Base-by-base conservation (phyloP, 2,329 filamentous ascomycete genomes). In the Bipolaris cookei region DNA sequence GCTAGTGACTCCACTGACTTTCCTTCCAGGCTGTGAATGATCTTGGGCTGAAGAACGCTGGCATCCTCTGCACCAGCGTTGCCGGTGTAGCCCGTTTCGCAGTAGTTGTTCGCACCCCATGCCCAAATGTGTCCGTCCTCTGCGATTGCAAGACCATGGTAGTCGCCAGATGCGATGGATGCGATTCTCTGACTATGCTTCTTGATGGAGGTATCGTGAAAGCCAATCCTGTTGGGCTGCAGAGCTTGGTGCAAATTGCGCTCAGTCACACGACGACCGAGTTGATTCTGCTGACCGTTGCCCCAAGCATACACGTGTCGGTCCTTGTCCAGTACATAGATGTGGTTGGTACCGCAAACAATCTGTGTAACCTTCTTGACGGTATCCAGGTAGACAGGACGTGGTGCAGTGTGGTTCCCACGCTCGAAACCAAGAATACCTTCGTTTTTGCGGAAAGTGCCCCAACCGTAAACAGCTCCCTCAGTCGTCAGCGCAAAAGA, bases 101-200 rank as follows among this genome's bases (percentile, higher is more conserved):
- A 90, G 76, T 90, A 96, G 77, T 90, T 92, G 82, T 96, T 96
- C 28, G 94, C 81, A 21, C 92, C 92, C 91, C 92, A 96, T 0
- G 88, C 85, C 77, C 87, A 95, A 30, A 94, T 88, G 28, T 85
- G 82, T 37, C 88, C 88, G 25, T 88, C 84, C 59, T 86, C 84
- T 66, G 85, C 84, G 46, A 92, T 83, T 47, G 89, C 89, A 67
- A 96, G 94, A 66, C 88, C 90, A 80, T 96, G 91, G 77, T 93
- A 94, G 13, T 88, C 86, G 42, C 92, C 92, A 51, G 87, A 88
- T 25, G 85, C 84, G 56, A 90, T 83, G 77, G 79, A 85, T 48
- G 81, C 81, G 49, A 90, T 86, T 62, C 79, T 78, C 69, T 83
- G 83, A 62, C 79, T 80, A 4, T 68, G 65, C 18, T 66, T 65